Base-by-base conservation (phyloP, 768 basidiomycete species). In the Trametes cingulata region DNA sequence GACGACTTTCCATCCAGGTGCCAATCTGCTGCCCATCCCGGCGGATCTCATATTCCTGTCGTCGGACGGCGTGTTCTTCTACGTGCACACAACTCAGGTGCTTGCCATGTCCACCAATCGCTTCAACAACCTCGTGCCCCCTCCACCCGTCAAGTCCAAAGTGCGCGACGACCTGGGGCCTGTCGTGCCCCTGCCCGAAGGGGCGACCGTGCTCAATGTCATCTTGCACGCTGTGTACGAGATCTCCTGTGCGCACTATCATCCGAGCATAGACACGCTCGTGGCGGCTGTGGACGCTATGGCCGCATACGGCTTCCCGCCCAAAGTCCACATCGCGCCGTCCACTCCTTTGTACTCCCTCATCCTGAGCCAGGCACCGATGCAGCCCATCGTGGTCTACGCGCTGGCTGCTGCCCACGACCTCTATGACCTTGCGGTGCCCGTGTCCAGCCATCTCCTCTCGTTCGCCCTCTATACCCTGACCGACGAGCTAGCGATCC, bases 41-140 rank as follows among this genome's bases (percentile, higher is more conserved):
- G 84, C 88, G 0, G 87, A 93, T 69, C 65, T 85, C 43, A 78
- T 88, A 65, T 74, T 91, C 50, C 75, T 91, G 55, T 86, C 90
- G 2, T 79, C 84, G 27, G 92, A 94, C 68, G 80, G 82, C 17
- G 90, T 94, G 40, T 91, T 91, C 73, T 94, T 94, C 79, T 93
- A 93, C 68, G 86, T 87, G 6, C 90, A 93, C 70, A 75, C 78
- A 0, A 75, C 83, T 42, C 66, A 83, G 52, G 75, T 93, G 42
- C 77, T 88, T 35, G 68, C 73, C 2, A 79, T 77, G 12, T 93
- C 92, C 13, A 73, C 76, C 33, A 93, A 91, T 63, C 74, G 72
- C 13, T 92, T 93, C 73, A 79, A 81, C 46, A 75, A 78, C 4
- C 78, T 85, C 41, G 73, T 94, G 19, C 81, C 86, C 2, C 61